Conservation (phyloP, 2,329 filamentous ascomycete genomes). For the Chaetomiaceae sp. region DNA sequence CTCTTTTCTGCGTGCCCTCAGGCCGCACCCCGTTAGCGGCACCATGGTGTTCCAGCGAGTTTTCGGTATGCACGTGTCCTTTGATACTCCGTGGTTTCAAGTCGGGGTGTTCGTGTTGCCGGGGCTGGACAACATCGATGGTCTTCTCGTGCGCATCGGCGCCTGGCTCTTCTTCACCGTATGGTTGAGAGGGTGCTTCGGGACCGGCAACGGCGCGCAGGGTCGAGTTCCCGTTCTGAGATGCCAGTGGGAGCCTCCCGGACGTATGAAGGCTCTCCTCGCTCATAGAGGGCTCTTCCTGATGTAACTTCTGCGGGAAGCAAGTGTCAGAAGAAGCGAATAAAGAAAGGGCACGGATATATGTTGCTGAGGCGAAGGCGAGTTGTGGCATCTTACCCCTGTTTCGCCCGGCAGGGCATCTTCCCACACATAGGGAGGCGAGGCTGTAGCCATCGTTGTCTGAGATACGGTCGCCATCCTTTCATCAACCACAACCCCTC, state of each 20-base stretch:
- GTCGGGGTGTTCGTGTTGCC: slow-evolving; percentile 25
- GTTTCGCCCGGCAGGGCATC: slow-evolving; percentile 30
- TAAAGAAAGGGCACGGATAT: not conserved
- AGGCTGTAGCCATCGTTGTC: slow-evolving; percentile 45
- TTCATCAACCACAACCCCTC: too few species aligned
- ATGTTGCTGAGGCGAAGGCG: not conserved
- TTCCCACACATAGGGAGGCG: slow-evolving; percentile 45
- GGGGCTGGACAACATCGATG: slow-evolving; percentile 16
- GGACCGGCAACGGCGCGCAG: slow-evolving; percentile 10
- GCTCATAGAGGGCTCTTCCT: slow-evolving; percentile 15
- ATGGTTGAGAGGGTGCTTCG: slow-evolving; percentile 11
- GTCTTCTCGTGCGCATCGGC: slow-evolving; percentile 16
- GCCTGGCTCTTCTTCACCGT: slow-evolving; percentile 16
- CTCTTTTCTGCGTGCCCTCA: slow-evolving; percentile 24
- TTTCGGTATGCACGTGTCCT: slow-evolving; percentile 42
- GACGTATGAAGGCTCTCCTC: slow-evolving; percentile 19
- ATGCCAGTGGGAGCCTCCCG: slow-evolving; percentile 17
- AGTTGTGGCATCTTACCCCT: slow-evolving; percentile 36
- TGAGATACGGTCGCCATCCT: slow-evolving; percentile 52
- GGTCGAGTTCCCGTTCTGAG: slow-evolving; percentile 27
- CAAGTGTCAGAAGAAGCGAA: too few species aligned
- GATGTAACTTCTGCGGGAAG: slow-evolving; percentile 20
- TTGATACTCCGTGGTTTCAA: slow-evolving; percentile 39
- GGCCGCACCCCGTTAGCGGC: slow-evolving; percentile 15
- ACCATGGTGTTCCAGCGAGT: slow-evolving; percentile 41